phyloP scores from a whole-genome alignment of 164 flowering plant species.

The Santalum album region DNA sequence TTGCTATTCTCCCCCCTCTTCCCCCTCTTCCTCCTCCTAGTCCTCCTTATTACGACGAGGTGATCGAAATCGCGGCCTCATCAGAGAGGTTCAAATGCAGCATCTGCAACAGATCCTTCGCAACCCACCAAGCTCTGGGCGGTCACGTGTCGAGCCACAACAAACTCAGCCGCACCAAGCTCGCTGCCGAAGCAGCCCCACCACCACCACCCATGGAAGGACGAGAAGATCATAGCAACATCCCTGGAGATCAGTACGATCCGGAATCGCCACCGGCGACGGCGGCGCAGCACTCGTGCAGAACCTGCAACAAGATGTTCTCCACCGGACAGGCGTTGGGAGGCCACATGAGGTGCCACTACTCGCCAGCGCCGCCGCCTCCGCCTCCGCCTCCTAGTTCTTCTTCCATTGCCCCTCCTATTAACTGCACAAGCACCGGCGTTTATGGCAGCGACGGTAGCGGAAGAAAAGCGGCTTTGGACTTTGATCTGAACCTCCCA shows the following conservation, averaged over 20 bases:
- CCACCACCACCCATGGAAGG: not conserved
- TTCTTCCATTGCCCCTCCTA: too few relatives aligned
- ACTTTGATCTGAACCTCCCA: conserved; percentile 54
- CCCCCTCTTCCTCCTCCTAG: too few relatives aligned
- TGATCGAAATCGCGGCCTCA: not conserved
- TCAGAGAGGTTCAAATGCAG: conserved; percentile 19
- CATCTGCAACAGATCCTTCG: conserved; percentile 39
- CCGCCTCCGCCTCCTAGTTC: too few relatives aligned
- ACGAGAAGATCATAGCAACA: too few relatives aligned
- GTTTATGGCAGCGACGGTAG: not conserved
- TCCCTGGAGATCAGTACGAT: not conserved
- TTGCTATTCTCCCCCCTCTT: too few relatives aligned
- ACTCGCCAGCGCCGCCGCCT: not conserved
- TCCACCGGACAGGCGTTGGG: conserved; percentile 39
- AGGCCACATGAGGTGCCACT: conserved; percentile 32
- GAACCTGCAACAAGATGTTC: conserved; percentile 25
- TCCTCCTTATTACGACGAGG: too few relatives aligned
- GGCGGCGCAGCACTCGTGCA: conserved; percentile 15
- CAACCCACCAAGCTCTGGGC: conserved; percentile 59
- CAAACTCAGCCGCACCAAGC: conserved; percentile 10
- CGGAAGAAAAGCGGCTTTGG: not conserved
- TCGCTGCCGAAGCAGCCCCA: not conserved
- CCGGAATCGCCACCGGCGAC: not conserved
- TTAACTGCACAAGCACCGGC: too few relatives aligned
- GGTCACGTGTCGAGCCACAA: conserved; percentile 65